These are phyloP conservation scores for Rhizoclosmatium sp. DNA, from an alignment of 192 early-diverging fungal species.

Conservation along the genomic window DNA sequence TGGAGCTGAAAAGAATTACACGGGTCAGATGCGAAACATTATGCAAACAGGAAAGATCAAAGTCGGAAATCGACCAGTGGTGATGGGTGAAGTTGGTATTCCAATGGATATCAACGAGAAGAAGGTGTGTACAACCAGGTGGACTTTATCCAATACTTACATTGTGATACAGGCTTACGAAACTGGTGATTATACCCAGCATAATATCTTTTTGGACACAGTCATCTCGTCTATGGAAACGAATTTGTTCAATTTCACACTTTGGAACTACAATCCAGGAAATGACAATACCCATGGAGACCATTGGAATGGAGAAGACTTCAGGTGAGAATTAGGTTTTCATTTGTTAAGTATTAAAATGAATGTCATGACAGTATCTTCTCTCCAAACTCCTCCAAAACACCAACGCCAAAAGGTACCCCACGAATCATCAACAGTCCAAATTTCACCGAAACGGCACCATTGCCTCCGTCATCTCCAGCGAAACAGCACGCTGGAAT, in stretches of 20 bases:
- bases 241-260: conserved; percentile 79
- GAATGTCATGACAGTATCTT: background rate
- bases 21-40: conserved; percentile 73
- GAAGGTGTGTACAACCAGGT: background rate
- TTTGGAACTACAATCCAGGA: conserved; percentile 87
- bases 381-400: conserved; percentile 13
- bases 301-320: conserved; percentile 88
- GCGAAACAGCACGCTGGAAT: background rate
- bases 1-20: conserved; percentile 79
- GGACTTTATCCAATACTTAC: background rate
- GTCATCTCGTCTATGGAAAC: conserved; percentile 75
- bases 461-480: background rate
- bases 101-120: conserved; percentile 87
- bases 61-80: conserved; percentile 71
- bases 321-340: conserved; percentile 35
- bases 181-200: conserved; percentile 74
- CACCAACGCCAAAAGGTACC: background rate
- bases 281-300: conserved; percentile 83
- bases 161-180: conserved; percentile 59
- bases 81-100: conserved; percentile 84
- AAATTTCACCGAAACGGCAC: background rate
- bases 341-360: background rate
- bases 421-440: background rate
- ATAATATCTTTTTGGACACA: conserved; percentile 79
- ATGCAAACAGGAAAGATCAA: conserved; percentile 60